Conservation (phyloP, 2,329 filamentous ascomycete species). For the Colletotrichum godetiae region DNA sequence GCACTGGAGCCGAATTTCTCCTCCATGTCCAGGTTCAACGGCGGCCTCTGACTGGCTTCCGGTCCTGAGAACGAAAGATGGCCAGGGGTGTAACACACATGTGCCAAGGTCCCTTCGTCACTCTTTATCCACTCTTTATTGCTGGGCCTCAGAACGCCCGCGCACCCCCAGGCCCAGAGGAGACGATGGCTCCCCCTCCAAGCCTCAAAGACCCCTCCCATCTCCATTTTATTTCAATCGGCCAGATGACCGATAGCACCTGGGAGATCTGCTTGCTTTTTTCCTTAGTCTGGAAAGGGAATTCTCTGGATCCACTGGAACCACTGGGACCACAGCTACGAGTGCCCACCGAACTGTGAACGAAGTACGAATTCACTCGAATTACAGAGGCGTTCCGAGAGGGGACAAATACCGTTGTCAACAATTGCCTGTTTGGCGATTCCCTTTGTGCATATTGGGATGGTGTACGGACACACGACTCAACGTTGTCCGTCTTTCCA, state of each 20-base stretch:
- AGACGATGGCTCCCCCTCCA: slow-evolving; percentile 19
- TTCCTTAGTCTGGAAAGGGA: slow-evolving; percentile 18
- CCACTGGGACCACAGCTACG: not conserved
- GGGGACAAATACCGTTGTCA: not conserved
- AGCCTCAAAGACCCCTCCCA: slow-evolving; percentile 29
- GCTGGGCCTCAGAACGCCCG: slow-evolving; percentile 15
- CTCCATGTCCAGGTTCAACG: slow-evolving; percentile 16
- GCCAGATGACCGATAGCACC: slow-evolving; percentile 31
- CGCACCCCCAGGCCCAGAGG: not conserved
- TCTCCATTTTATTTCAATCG: slow-evolving; percentile 32
- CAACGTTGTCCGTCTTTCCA: not conserved
- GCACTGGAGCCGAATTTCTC: slow-evolving; percentile 27
- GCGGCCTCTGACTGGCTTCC: slow-evolving; percentile 27
- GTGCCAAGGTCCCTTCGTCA: slow-evolving; percentile 30
- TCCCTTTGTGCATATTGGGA: not conserved
- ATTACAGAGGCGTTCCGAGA: not conserved
- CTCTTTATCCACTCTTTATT: slow-evolving; percentile 9
- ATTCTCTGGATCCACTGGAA: not conserved
- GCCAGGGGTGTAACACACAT: slow-evolving; percentile 28
- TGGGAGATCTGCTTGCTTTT: slow-evolving; percentile 32
- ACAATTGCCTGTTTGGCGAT: slow-evolving; percentile 6
- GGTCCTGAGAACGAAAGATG: slow-evolving; percentile 15
- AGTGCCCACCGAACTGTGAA: too few species aligned
- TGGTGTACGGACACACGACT: not conserved
- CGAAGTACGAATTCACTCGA: not conserved